phyloP scores from a whole-genome alignment of 2,329 filamentous ascomycete species.

The Dothiorella sarmentorum region DNA sequence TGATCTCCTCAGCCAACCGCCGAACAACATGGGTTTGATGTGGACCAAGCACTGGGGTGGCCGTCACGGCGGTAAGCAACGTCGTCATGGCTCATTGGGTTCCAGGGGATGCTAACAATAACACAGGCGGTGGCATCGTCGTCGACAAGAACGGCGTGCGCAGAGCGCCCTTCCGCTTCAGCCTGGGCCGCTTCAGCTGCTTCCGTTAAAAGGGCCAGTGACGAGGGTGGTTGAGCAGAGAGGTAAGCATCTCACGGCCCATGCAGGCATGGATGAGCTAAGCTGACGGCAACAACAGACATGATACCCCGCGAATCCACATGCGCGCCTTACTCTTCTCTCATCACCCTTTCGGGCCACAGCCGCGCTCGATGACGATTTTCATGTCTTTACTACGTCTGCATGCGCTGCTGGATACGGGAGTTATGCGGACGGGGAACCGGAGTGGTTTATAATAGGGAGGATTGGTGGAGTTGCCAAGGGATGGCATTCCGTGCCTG shows the following conservation, averaged over 20 bases:
- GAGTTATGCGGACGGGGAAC: background rate
- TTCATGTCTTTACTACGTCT: background rate
- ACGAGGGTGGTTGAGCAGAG: background rate
- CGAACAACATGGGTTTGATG: slow-evolving; percentile 43
- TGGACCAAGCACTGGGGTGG: slow-evolving; percentile 47
- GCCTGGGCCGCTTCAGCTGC: slow-evolving; percentile 51
- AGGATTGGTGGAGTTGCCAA: background rate
- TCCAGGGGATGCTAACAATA: background rate
- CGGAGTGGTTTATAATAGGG: background rate
- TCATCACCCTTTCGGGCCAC: background rate
- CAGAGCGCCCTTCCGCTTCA: slow-evolving; percentile 51
- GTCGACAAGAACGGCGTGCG: slow-evolving; percentile 52
- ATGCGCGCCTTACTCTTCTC: background rate
- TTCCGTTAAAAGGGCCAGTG: slow-evolving; percentile 41
- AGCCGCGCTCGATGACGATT: background rate
- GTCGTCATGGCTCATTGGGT: slow-evolving; percentile 22
- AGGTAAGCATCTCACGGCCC: background rate
- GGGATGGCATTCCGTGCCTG: background rate
- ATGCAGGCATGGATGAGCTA: background rate
- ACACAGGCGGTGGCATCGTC: slow-evolving; percentile 47
- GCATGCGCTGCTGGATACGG: background rate
- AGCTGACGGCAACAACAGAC: background rate
- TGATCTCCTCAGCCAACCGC: slow-evolving; percentile 19
- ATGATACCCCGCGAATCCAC: slow-evolving; percentile 1
- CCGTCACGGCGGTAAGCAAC: slow-evolving; percentile 39